Evolutionary conservation across 108 stramenopile species (phyloP), one percentile per base, ranked within the genome.

Genomic region (Mayamaea pseudoterrestris): DNA sequence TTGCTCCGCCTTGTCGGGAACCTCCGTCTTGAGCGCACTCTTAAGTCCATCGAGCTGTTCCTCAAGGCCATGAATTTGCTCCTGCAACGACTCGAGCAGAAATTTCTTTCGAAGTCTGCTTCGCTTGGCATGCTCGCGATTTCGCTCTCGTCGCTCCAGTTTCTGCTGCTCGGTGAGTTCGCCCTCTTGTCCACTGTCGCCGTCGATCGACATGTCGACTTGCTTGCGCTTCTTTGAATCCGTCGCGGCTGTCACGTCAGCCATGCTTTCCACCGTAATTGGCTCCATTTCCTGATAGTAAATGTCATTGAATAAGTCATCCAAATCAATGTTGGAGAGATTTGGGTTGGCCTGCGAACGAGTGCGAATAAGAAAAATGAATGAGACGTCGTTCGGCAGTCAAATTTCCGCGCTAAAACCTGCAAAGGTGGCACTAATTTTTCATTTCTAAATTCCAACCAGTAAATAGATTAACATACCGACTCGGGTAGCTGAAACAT

Each of bases 51-150:
- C 61, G 13, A 86, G 74, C 62, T 92, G 84, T 31, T 74, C 76
- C 62, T 92, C 77, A 17, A 92, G 51, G 24, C 74, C 90, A 47
- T 87, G 72, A 45, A 98, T 94, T 57, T 93, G 93, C 57, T 94
- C 89, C 55, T 95, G 93, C 18, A 98, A 69, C 11, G 71, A 71
- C 68, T 98, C 97, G 41, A 96, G 64, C 17, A 98, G 57, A 64
- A 96, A 98, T 60, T 98, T 98, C 65, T 98, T 98, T 30, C 97
- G 86, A 23, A 98, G 75, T 20, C 97, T 71, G 44, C 83, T 86
- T 27, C 93, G 75, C 49, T 98, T 98, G 32, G 97, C 97, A 58
- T 98, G 94, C 63, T 92, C 84, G 3, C 90, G 66, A 54, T 92
- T 92, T 11, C 90, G 68, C 56, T 84, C 90, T 21, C 90, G 63